Conservation (phyloP, 2,329 filamentous ascomycete species). For the Verticillium klebahnii region DNA sequence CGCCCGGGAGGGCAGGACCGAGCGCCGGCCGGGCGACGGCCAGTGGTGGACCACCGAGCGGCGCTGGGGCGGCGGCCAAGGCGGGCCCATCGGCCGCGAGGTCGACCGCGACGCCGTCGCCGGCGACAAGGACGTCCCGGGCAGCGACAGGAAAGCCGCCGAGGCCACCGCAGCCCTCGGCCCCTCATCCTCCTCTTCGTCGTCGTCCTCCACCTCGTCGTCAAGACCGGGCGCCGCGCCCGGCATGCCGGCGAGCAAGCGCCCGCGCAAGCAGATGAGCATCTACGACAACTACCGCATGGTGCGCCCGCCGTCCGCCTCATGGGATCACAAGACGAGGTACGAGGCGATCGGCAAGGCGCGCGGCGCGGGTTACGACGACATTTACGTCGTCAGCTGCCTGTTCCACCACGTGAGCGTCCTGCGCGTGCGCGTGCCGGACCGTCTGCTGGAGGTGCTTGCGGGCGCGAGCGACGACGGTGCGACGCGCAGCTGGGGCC, state of each 20-base stretch:
- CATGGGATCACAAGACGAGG: constrained; percentile 56
- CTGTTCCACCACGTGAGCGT: constrained; percentile 59
- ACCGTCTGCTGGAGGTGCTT: constrained; percentile 45
- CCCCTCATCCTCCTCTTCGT: background rate
- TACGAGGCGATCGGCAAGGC: constrained; percentile 54
- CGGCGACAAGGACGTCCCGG: constrained; percentile 38
- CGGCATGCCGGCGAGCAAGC: constrained; percentile 33
- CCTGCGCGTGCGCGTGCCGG: constrained; percentile 54
- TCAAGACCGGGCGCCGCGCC: constrained; percentile 7
- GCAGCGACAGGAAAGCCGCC: constrained; percentile 9
- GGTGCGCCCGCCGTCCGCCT: constrained; percentile 50
- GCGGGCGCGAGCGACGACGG: constrained; percentile 38
- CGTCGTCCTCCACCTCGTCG: constrained; percentile 8
- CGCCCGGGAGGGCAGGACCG: constrained; percentile 50
- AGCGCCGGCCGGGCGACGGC: constrained; percentile 52
- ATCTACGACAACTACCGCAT: constrained; percentile 62
- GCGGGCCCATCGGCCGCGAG: constrained; percentile 60
- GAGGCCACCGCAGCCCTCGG: constrained; percentile 7
- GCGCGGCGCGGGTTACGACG: constrained; percentile 45
- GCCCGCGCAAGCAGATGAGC: constrained; percentile 48
- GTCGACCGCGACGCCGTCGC: constrained; percentile 42
- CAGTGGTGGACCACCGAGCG: constrained; percentile 58
- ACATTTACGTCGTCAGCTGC: constrained; percentile 57
- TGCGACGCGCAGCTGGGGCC: constrained; percentile 40
- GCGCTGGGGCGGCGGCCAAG: constrained; percentile 59